A percentile compares a stretch with the other conserved stretches of the same genome.
These are phyloP conservation scores for Fusarium sororula DNA, from an alignment of 2,329 filamentous ascomycete genomes.

Conservation along the genomic window DNA sequence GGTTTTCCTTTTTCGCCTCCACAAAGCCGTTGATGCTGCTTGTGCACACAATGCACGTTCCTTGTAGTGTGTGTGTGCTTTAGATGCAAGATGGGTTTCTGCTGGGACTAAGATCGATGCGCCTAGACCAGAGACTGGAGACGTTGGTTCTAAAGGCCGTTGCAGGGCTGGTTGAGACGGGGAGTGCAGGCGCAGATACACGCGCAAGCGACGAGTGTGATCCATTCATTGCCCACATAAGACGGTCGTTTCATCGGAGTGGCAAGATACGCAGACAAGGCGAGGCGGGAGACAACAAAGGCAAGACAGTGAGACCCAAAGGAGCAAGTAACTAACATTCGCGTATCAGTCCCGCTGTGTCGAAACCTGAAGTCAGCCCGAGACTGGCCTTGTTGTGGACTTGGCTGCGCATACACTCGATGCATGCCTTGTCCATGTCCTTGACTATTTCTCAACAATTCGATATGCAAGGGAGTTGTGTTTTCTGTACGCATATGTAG, in stretches of 20 bases:
- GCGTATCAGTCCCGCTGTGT: conserved; percentile 8
- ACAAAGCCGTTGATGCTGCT: conserved; percentile 27
- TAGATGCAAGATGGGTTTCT: conserved; percentile 37
- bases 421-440: conserved; percentile 13
- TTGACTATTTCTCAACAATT: conserved; percentile 20
- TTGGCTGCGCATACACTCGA: conserved; percentile 27
- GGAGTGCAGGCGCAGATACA: conserved; percentile 5
- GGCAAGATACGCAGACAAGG: conserved; percentile 18
- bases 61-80: conserved; percentile 7
- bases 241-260: conserved; percentile 36
- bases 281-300: conserved; percentile 14
- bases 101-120: conserved; percentile 24
- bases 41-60: conserved; percentile 28
- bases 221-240: background rate
- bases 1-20: conserved; percentile 15
- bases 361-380: conserved; percentile 25
- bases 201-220: background rate
- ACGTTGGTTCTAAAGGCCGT: conserved; percentile 13
- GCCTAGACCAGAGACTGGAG: conserved; percentile 10
- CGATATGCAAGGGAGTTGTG: conserved; percentile 36
- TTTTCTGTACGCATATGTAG: conserved; percentile 3
- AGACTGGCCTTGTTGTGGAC: conserved; percentile 26
- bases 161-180: conserved; percentile 25
- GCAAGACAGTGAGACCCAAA: conserved; percentile 5
- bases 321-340: conserved; percentile 12